Evolutionary conservation across 192 early-diverging fungal species (phyloP), one percentile per base, ranked within the genome.

Genomic region (Mortierella hygrophila): DNA sequence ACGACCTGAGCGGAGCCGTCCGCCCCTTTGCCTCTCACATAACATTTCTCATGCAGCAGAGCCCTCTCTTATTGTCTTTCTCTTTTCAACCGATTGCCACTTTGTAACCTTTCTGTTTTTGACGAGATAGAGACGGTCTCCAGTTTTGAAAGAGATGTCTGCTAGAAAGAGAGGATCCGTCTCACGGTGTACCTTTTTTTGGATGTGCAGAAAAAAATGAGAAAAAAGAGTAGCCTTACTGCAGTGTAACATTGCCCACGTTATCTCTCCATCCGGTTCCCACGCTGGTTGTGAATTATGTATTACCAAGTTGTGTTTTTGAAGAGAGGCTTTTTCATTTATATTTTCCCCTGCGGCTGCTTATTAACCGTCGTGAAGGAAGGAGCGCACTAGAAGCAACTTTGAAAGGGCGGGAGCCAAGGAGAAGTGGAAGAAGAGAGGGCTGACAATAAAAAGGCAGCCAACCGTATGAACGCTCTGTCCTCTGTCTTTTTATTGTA

Each of bases 21-120:
- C n/a, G 60, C 60, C 60, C 35, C 60, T 65, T 65, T 35, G 11
- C 29, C 60, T 32, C 4, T 0, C 15, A 18, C 20, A 21, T 5
- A 65, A 65, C 60, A 65, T 65, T 32, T 65, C 60, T 65, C 60
- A 65, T 65, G 60, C 60, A 65, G 1, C 26, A 65, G 60, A 65
- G 60, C 60, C 60, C 29, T 65, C 26, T 57, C 55, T 57, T 57
- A 35, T 35, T 35, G 16, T 46, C 44, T 46, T 46, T 7, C 13
- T 5, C 49, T 52, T 49, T 52, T 32, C 29, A 29, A 65, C 60
- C 60, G 60, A 65, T 65, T 29, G 26, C 13, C 60, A 29, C 11
- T 65, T 60, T 60, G n/a, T 60, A 21, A 18, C 8, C n/a, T n/a
- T 15, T 23, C 26, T 15, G 60, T 15, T 29, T 29, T 32, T 65